Conservation (phyloP, 2,329 filamentous ascomycete genomes). For the Penicillium sp. region DNA sequence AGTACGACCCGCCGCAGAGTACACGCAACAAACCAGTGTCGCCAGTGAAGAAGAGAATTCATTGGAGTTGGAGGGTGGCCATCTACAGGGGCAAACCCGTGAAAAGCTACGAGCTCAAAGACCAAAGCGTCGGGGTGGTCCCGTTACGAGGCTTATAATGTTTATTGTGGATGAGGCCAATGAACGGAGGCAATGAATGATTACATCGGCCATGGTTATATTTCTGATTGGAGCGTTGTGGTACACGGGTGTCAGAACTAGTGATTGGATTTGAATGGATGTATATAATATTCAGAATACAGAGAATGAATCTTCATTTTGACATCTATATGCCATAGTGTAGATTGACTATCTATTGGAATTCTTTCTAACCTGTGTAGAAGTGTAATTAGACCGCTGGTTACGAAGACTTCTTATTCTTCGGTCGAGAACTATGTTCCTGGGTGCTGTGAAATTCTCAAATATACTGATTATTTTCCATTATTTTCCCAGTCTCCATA, state of each 20-base stretch:
- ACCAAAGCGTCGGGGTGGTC: not conserved
- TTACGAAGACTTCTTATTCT: not conserved
- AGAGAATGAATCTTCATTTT: too few species aligned
- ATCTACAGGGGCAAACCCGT: not conserved
- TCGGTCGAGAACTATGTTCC: not conserved
- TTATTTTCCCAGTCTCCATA: too few species aligned
- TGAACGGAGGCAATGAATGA: not conserved
- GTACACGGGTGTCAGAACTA: not conserved
- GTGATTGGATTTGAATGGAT: not conserved
- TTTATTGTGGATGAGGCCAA: not conserved
- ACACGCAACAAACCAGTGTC: not conserved
- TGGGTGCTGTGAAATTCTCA: not conserved
- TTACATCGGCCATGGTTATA: not conserved
- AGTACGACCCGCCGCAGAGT: not conserved
- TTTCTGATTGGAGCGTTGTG: not conserved
- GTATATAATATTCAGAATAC: not conserved
- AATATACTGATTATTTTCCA: not conserved
- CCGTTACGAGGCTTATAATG: not conserved
- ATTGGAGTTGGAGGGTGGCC: not conserved
- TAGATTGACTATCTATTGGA: not conserved
- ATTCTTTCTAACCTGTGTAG: not conserved
- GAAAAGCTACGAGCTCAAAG: not conserved
- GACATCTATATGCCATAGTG: too few species aligned
- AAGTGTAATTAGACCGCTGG: not conserved
- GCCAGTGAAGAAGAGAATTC: not conserved